Evolutionary conservation across 1,284 basidiomycete genomes (phyloP).

Genomic region (Sanguinoderma infundibulare): DNA sequence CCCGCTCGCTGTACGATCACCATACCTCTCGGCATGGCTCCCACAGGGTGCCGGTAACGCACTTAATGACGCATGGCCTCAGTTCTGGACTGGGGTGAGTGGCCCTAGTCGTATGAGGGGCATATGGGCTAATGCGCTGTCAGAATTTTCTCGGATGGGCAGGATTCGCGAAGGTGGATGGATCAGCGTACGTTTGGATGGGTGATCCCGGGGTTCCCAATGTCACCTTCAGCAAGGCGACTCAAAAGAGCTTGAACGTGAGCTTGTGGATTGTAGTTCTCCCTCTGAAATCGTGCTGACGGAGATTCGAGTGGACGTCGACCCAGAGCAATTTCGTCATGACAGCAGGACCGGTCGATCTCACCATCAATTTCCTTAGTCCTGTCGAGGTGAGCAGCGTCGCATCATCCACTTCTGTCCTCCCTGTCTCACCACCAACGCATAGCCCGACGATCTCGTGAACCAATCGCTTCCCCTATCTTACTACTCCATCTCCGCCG

Average conservation of each 20-base stretch:
- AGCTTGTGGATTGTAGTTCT: background rate
- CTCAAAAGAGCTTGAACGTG: slow-evolving; percentile 60
- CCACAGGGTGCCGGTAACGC: slow-evolving; percentile 54
- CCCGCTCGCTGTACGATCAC: slow-evolving; percentile 64
- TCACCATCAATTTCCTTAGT: slow-evolving; percentile 62
- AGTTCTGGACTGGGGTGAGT: slow-evolving; percentile 68
- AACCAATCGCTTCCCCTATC: slow-evolving; percentile 66
- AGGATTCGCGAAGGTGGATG: slow-evolving; percentile 66
- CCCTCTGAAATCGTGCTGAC: background rate
- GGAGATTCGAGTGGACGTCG: slow-evolving; percentile 54
- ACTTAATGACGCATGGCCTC: slow-evolving; percentile 64
- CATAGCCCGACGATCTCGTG: slow-evolving; percentile 58
- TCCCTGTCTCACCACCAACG: slow-evolving; percentile 13
- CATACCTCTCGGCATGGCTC: slow-evolving; percentile 71
- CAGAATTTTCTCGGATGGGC: slow-evolving; percentile 65
- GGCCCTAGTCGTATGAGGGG: background rate
- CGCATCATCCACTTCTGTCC: no score
- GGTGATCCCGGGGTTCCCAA: slow-evolving; percentile 51
- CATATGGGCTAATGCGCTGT: background rate
- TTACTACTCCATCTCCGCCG: slow-evolving; percentile 58
- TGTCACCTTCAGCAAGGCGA: slow-evolving; percentile 48
- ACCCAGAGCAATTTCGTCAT: slow-evolving; percentile 66
- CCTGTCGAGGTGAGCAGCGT: slow-evolving; percentile 58
- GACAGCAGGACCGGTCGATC: slow-evolving; percentile 60
- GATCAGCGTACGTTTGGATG: slow-evolving; percentile 59